phyloP scores from a whole-genome alignment of 2,329 filamentous ascomycete genomes.

The Hypoxylon sp. region DNA sequence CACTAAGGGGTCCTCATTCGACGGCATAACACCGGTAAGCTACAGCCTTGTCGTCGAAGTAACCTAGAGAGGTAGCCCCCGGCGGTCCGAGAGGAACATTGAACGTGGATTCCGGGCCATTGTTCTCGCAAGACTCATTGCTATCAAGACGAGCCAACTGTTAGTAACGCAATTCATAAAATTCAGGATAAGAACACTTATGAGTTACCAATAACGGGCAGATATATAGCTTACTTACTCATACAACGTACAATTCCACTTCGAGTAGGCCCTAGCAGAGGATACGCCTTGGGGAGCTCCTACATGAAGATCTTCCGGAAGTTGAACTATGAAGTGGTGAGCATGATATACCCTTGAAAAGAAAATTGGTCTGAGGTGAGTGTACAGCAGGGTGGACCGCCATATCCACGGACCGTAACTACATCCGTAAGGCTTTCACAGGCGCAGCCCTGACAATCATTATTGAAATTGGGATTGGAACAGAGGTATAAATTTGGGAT shows the following conservation, averaged over 20 bases:
- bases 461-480: slow-evolving; percentile 50
- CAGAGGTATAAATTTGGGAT: slow-evolving; percentile 48
- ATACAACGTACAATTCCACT: slow-evolving; percentile 45
- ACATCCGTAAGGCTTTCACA: slow-evolving; percentile 45
- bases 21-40: slow-evolving; percentile 4
- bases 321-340: slow-evolving; percentile 37
- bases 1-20: not conserved
- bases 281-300: slow-evolving; percentile 50
- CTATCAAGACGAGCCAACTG: not conserved
- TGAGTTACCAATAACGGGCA: not conserved
- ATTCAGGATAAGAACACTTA: no score
- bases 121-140: slow-evolving; percentile 5
- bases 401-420: slow-evolving; percentile 39
- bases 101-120: not conserved
- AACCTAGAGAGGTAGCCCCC: not conserved
- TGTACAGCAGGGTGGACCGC: slow-evolving; percentile 49
- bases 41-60: slow-evolving; percentile 8
- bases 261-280: slow-evolving; percentile 47
- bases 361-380: not conserved
- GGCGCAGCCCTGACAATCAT: slow-evolving; percentile 46
- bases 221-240: not conserved
- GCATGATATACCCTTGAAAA: not conserved
- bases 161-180: not conserved
- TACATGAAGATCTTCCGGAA: slow-evolving; percentile 46
- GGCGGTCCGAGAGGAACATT: not conserved